Base-by-base conservation (phyloP, 305 asterid species). In the Nicotiana rustica region DNA sequence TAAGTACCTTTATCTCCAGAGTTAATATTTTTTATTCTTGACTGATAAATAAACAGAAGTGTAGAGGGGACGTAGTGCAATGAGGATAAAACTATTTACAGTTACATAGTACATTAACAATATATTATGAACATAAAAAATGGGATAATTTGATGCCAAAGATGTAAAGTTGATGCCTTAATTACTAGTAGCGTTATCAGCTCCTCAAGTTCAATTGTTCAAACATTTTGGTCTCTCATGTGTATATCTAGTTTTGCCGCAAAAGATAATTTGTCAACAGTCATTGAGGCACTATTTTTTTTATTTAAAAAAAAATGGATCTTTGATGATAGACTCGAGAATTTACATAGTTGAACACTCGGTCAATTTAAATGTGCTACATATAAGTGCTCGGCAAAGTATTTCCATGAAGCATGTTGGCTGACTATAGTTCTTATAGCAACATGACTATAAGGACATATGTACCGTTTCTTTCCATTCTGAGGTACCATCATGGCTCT, bases 381-480 rank as follows among this genome's bases (percentile, higher is more conserved):
- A 12, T 21, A 3, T 2, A 64, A 64, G n/a, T 64, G 12, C 68
- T 64, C 25, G 68, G 36, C 9, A 29, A 14, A 25, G 17, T 10
- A 29, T 12, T 12, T 64, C 18, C 18, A 29, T 65, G 14, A 25
- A 65, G 29, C 3, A 70, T 70, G 59, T 14, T 44, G 60, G 60
- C 3, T 71, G 36, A 44, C 38, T 71, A 71, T 19, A 56, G 25
- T 70, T 71, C 61, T 44, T 19, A 71, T 3, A 71, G 60, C 61
- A 44, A 44, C 9, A 71, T 56, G 47, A 71, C 78, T 59, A 10
- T 71, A 71, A 71, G 21, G 13, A 84, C 57, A 82, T 61, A 62
- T 81, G 82, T 94, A 95, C 99, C 97, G 89, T 92, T 87, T 95
- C 99, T 90, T 91, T 95, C 99, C 99, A 95, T 89, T 94, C 94